A percentile compares a stretch with the other conserved stretches of the same genome.
Evolutionary conservation across 2,329 filamentous ascomycete genomes (phyloP).

Genomic region (Neofusicoccum kwambonambiense): DNA sequence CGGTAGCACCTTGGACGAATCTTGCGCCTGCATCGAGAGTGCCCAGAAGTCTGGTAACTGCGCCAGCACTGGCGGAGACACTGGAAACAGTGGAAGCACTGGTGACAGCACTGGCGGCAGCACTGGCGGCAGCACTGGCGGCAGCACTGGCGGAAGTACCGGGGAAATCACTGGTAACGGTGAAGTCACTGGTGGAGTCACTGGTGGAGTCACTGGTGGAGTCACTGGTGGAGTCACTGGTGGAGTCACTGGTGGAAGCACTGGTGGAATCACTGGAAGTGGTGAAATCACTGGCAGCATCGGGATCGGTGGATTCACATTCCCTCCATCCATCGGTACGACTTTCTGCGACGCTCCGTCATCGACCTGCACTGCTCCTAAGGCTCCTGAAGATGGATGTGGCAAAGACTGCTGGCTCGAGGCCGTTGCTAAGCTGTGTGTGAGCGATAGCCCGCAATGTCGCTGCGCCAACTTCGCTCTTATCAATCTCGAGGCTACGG

Average conservation of each 20-base stretch:
- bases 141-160: no score
- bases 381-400: neutral
- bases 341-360: neutral
- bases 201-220: no score
- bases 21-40: slow-evolving; percentile 16
- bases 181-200: no score
- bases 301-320: no score
- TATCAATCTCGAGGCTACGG: neutral
- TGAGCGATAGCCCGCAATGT: neutral
- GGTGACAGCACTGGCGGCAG: no score
- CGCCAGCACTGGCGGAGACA: neutral
- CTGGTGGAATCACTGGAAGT: no score
- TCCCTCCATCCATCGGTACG: neutral
- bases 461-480: neutral
- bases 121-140: no score
- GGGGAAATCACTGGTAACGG: no score
- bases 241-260: no score
- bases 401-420: neutral
- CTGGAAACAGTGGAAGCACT: no score
- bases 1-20: slow-evolving; percentile 13
- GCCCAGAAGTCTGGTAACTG: neutral
- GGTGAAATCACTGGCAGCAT: no score
- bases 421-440: neutral
- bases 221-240: no score
- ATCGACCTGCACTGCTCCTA: neutral